Evolutionary conservation across 306 rosid species (phyloP).

Genomic region (Trichosanthes cucumerina): DNA sequence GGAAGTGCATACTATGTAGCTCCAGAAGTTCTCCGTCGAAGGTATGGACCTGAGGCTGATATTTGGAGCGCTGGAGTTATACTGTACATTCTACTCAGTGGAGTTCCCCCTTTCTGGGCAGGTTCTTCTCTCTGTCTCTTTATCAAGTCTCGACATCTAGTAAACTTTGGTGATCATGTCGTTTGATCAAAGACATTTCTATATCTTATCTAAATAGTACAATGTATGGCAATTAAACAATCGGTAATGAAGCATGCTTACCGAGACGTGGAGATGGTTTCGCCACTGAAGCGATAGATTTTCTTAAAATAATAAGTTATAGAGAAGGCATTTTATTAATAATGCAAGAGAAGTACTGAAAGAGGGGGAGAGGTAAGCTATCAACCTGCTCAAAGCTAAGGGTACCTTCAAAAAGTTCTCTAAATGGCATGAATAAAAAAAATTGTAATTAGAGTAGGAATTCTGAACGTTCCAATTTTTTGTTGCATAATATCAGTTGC

Average conservation of each 20-base stretch:
- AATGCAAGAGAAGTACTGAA: neutral
- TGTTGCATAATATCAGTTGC: neutral
- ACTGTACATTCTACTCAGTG: conserved; percentile 82
- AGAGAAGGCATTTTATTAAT: neutral
- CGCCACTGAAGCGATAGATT: neutral
- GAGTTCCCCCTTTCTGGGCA: conserved; percentile 98
- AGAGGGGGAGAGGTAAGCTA: neutral
- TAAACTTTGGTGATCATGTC: neutral
- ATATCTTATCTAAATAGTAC: neutral
- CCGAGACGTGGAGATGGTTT: neutral
- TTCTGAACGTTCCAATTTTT: neutral
- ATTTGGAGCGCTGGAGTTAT: conserved; percentile 96
- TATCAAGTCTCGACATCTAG: neutral
- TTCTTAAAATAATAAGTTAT: neutral
- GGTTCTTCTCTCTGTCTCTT: conserved; percentile 30
- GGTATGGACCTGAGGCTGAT: conserved; percentile 83
- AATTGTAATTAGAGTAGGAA: neutral
- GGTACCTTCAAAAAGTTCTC: neutral
- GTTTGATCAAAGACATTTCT: neutral
- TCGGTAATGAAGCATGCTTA: neutral
- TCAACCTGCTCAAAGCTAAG: neutral
- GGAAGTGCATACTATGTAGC: conserved; percentile 99
- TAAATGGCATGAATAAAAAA: neutral
- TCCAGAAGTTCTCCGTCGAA: conserved; percentile 78
- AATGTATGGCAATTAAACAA: neutral